Conservation (phyloP, 306 rosid species). For the Aeschynomene evenia region DNA sequence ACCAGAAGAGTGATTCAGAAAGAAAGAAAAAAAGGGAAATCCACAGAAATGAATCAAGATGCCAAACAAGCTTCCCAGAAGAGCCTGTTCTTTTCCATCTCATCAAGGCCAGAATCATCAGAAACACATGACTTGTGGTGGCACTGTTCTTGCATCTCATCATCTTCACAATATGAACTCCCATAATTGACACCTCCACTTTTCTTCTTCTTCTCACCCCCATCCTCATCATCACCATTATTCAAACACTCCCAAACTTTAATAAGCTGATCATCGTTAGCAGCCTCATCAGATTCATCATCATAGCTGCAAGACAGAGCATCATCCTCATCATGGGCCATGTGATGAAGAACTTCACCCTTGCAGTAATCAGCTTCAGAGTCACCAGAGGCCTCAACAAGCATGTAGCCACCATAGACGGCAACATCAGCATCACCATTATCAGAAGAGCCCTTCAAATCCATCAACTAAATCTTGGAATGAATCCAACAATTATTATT, state of each 20-base stretch:
- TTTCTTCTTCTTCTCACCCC: constrained; percentile 32
- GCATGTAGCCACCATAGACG: constrained; percentile 22
- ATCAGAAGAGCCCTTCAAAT: background rate
- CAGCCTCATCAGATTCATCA: constrained; percentile 34
- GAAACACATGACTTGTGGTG: constrained; percentile 50
- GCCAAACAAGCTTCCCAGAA: constrained; percentile 98
- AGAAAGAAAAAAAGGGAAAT: background rate
- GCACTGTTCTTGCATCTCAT: constrained; percentile 31
- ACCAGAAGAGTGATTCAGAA: constrained; percentile 4
- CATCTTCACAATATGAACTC: constrained; percentile 36
- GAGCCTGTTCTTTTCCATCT: constrained; percentile 68
- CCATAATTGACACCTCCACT: constrained; percentile 15
- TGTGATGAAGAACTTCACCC: constrained; percentile 17
- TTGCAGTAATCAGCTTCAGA: constrained; percentile 52
- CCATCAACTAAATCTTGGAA: constrained; percentile 23
- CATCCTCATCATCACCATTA: constrained; percentile 1
- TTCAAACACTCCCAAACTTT: constrained; percentile 16
- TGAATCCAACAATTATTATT: background rate
- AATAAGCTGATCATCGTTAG: constrained; percentile 15
- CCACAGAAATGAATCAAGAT: constrained; percentile 27
- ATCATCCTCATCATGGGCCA: constrained; percentile 53
- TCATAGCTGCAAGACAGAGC: constrained; percentile 75
- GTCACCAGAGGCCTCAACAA: constrained; percentile 78
- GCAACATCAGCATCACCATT: too few relatives aligned
- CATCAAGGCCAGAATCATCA: constrained; percentile 66